These are phyloP conservation scores for Kluyveromyces sp. DNA, from an alignment of 1,139 yeast species.

Conservation along the genomic window DNA sequence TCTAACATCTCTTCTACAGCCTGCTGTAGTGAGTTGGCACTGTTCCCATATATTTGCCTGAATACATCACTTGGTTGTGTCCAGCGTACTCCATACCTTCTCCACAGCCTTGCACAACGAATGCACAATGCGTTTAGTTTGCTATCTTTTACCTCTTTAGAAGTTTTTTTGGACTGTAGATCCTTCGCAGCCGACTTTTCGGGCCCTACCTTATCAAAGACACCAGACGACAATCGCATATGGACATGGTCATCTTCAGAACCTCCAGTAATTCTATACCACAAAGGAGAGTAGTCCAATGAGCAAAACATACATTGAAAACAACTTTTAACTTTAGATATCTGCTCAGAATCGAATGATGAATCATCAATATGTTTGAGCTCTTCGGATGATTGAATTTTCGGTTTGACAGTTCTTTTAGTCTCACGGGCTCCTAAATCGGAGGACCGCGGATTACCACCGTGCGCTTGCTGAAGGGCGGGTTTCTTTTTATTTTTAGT, in stretches of 20 bases:
- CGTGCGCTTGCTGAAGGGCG: neutral
- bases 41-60: constrained; percentile 35
- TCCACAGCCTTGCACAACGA: constrained; percentile 87
- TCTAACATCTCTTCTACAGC: constrained; percentile 18
- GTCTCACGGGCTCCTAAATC: neutral
- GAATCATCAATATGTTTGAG: constrained; percentile 36
- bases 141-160: constrained; percentile 39
- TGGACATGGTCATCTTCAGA: constrained; percentile 49
- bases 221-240: constrained; percentile 18
- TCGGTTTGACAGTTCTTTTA: constrained; percentile 16
- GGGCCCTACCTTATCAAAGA: constrained; percentile 37
- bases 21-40: constrained; percentile 16
- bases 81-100: constrained; percentile 88
- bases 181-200: constrained; percentile 45
- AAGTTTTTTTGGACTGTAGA: constrained; percentile 41
- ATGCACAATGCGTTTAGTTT: constrained; percentile 57
- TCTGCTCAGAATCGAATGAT: constrained; percentile 31
- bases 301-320: constrained; percentile 33
- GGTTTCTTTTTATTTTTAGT: constrained; percentile 42
- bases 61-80: constrained; percentile 67
- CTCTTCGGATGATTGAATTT: constrained; percentile 9
- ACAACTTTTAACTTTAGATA: constrained; percentile 15
- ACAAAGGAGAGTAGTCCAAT: constrained; percentile 30
- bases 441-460: no score
- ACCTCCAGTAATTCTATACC: constrained; percentile 46